Evolutionary conservation across 805 yeast species (phyloP).

Genomic region (Candida khao-thaluensis): DNA sequence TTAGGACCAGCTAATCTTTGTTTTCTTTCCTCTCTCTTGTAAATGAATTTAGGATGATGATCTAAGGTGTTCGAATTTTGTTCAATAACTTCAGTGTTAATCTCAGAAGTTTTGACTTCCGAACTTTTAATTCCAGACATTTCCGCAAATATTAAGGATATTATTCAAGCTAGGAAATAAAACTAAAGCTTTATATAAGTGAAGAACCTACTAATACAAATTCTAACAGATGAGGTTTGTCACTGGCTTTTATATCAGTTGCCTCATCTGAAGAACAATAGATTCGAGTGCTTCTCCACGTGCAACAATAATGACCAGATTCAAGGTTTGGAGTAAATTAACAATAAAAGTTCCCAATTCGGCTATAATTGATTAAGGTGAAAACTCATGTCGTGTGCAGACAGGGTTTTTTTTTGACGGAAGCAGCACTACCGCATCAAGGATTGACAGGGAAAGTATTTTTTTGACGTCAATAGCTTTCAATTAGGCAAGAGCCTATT

Average conservation of each 20-base stretch:
- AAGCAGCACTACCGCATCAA: too few relatives aligned
- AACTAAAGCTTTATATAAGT: too few relatives aligned
- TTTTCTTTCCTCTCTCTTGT: conserved; percentile 33
- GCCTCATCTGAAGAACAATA: neutral
- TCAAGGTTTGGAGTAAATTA: neutral
- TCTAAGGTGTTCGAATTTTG: neutral
- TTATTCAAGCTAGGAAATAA: too few relatives aligned
- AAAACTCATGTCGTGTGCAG: conserved; percentile 1
- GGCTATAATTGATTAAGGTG: too few relatives aligned
- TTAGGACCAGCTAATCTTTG: conserved; percentile 26
- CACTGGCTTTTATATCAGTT: conserved; percentile 1
- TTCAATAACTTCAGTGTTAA: conserved; percentile 1
- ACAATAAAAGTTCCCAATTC: neutral
- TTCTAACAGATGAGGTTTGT: neutral
- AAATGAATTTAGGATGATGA: conserved; percentile 15
- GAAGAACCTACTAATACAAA: too few relatives aligned
- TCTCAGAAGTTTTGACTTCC: neutral
- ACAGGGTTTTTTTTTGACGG: neutral
- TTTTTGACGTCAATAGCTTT: too few relatives aligned
- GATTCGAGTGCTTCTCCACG: conserved; percentile 2
- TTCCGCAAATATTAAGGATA: too few relatives aligned
- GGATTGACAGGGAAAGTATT: too few relatives aligned
- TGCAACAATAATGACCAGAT: conserved; percentile 3
- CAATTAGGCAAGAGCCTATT: too few relatives aligned
- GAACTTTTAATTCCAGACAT: neutral